Conservation (phyloP, 768 basidiomycete genomes). For the Cystofilobasidium ferigula region DNA sequence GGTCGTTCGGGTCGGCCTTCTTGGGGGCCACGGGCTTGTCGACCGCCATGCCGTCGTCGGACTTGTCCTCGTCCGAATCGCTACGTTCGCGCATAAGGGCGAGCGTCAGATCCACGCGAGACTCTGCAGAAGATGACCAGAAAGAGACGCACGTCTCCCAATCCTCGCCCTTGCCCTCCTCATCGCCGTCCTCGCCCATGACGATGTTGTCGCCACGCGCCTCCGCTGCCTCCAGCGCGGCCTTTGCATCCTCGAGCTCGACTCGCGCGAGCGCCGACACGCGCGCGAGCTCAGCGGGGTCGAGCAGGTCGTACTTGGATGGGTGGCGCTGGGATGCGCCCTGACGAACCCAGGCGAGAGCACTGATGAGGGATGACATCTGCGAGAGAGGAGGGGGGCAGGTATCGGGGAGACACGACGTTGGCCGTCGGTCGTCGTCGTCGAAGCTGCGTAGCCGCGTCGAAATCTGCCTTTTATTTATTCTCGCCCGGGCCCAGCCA, state of each 20-base stretch:
- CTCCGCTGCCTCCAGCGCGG: slow-evolving; percentile 63
- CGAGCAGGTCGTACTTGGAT: slow-evolving; percentile 66
- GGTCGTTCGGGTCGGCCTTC: slow-evolving; percentile 52
- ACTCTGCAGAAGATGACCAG: slow-evolving; percentile 1
- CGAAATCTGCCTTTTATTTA: no score
- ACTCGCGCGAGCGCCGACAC: slow-evolving; percentile 77
- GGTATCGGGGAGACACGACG: no score
- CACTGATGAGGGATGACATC: slow-evolving; percentile 25
- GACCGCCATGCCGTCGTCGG: slow-evolving; percentile 31
- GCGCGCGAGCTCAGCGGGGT: slow-evolving; percentile 77
- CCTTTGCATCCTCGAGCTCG: slow-evolving; percentile 77
- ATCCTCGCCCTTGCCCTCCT: slow-evolving; percentile 40
- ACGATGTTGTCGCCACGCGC: slow-evolving; percentile 60
- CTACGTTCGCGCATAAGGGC: slow-evolving; percentile 41
- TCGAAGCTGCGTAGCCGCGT: no score
- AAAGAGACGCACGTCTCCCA: slow-evolving; percentile 77
- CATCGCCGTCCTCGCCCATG: slow-evolving; percentile 49
- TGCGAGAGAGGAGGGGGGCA: no score
- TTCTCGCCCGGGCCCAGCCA: no score
- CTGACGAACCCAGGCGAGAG: slow-evolving; percentile 54
- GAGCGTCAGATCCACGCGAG: slow-evolving; percentile 10
- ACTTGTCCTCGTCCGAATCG: slow-evolving; percentile 20
- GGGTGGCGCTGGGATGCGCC: slow-evolving; percentile 68
- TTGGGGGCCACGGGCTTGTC: slow-evolving; percentile 33
- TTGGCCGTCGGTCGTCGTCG: no score